These are phyloP conservation scores for Stromatinia cepivora DNA, from an alignment of 2,329 filamentous ascomycete genomes.

Conservation along the genomic window DNA sequence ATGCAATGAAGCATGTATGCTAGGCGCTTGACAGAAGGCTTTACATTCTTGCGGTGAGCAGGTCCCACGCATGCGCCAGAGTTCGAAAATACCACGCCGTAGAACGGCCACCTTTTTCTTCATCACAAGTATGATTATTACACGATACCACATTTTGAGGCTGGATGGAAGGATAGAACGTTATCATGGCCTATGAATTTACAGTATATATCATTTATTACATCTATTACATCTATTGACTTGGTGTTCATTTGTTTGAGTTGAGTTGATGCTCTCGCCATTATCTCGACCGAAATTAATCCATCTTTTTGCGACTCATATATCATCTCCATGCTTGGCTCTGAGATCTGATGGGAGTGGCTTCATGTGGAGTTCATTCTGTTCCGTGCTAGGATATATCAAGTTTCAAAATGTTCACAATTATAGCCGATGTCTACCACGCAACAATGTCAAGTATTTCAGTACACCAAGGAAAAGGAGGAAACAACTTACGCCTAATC, in stretches of 20 bases:
- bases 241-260: not conserved
- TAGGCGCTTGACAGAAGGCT: not conserved
- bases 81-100: not conserved
- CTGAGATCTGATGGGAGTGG: not conserved
- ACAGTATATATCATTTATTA: not conserved
- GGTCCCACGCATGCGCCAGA: not conserved
- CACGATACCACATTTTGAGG: not conserved
- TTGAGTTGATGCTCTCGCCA: not conserved
- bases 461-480: conserved; percentile 1
- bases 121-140: not conserved
- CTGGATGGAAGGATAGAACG: not conserved
- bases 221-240: not conserved
- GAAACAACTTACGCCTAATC: not conserved
- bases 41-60: not conserved
- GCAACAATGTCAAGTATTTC: not conserved
- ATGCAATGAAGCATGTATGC: not conserved
- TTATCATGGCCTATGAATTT: not conserved
- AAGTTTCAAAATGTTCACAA: not conserved
- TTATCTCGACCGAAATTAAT: not conserved
- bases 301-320: not conserved
- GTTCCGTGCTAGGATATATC: not conserved
- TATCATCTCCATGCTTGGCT: not conserved
- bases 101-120: not conserved
- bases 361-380: not conserved
- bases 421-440: not conserved